Base-by-base conservation (phyloP, 140 eudicot genomes). In the Bidens hawaiensis region DNA sequence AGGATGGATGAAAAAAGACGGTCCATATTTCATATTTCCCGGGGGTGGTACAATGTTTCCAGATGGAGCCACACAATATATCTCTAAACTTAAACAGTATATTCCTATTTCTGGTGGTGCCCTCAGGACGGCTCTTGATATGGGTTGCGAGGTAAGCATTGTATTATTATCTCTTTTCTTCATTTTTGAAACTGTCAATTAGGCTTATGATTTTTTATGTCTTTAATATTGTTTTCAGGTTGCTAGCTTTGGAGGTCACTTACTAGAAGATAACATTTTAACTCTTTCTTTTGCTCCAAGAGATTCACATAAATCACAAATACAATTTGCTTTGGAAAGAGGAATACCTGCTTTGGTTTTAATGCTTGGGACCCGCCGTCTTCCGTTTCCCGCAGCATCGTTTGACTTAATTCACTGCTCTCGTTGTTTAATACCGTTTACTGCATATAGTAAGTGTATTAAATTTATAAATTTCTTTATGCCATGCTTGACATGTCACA, bases 1-100 rank as follows among this genome's bases (percentile, higher is more conserved):
- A 49, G 99, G 99, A 72, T 93, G 99, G 99, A 93, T 93, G 99
- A 93, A 93, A 77, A 82, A 56, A 76, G 99, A 93, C 65, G 99
- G 99, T 15, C 84, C 95, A 50, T 83, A 88, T 77, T 93, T 93
- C 75, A 72, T 93, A 55, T 93, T 93, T 81, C 99, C 99, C 43
- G 99, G 99, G 5, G 97, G 99, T 36, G 99, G 99, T 23, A 93
- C 99, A 24, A 93, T 93, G 99, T 93, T 93, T 64, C 99, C 99
- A 17, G 99, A 83, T 66, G 99, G 99, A 68, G 99, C 99, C 13
- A 84, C 78, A 49, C 95, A 85, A 62, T 93, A 93, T 65, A 93
- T 93, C 41, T 94, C 88, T 26, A 88, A 93, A 72, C 95, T 88
- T 48, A 86, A 86, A 68, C 99, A 93, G 67, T 93, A 93, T 69